Evolutionary conservation across 441 rosid genomes (phyloP), one percentile per base, ranked within the genome.

Genomic region (Gossypium trilobum): DNA sequence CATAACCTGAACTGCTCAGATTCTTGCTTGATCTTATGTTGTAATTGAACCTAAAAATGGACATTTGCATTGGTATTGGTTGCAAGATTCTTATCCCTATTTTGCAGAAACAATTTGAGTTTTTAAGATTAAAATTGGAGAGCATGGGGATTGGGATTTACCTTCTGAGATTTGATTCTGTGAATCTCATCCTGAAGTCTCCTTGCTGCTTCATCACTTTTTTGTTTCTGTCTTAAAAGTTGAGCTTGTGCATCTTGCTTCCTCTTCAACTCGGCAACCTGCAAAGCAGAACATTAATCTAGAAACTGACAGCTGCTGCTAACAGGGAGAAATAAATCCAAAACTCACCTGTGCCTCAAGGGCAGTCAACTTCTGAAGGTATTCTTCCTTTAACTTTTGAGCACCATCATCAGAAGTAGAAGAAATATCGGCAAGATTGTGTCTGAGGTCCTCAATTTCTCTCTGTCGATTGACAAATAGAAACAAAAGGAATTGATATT

Each of bases 241-340:
- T 92, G 96, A 76, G 98, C 86, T 83, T 95, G 99, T 72, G 96
- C 89, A 75, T 95, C 99, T 85, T 95, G 99, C 84, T 91, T 95
- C 84, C 91, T 95, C 85, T 91, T 95, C 84, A 95, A 76, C 74
- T 83, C 92, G 25, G 89, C 81, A 75, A 95, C 96, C 99, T 94
- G 75, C 48, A 71, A 60, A 75, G 59, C 51, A 57, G 9, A 61
- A 42, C 17, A 64, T 60, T 57, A 59, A 64, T 61, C 9, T 50
- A 68, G 59, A 51, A 25, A n/a, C 42, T 50, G 25, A 50, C 10
- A 50, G 2, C 59, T 8, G 42, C 42, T 3, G 23, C 42, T 71
- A 6, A 72, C 59, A 42, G 52, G 62, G 9, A 25, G 58, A 74
- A 74, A 5, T 46, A 42, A 16, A 59, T 62, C 14, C 51, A 14